Evolutionary conservation across 2,329 filamentous ascomycete species (phyloP).

Genomic region (Fusarium begoniae): DNA sequence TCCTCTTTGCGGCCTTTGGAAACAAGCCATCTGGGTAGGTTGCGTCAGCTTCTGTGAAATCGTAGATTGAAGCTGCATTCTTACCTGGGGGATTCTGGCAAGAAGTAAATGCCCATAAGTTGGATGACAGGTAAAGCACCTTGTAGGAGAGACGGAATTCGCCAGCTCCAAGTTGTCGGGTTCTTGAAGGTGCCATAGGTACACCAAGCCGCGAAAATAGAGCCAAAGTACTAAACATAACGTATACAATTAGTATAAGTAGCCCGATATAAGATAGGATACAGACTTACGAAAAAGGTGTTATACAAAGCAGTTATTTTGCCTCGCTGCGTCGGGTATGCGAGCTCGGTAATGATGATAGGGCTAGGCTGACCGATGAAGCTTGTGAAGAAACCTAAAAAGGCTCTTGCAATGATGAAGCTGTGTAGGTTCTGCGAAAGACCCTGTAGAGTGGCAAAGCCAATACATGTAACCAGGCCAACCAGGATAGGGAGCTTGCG

Average conservation of each 20-base stretch:
- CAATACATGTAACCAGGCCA: constrained; percentile 46
- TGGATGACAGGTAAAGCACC: constrained; percentile 34
- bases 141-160: constrained; percentile 40
- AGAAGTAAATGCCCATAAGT: constrained; percentile 33
- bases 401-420: constrained; percentile 45
- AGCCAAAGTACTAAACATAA: constrained; percentile 35
- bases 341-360: constrained; percentile 47
- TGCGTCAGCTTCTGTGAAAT: fast-evolving
- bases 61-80: fast-evolving
- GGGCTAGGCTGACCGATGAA: constrained; percentile 46
- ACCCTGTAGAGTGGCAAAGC: constrained; percentile 46
- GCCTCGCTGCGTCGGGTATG: constrained; percentile 47
- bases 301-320: constrained; percentile 47
- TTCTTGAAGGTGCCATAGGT: constrained; percentile 41
- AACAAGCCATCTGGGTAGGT: constrained; percentile 36
- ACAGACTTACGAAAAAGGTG: constrained; percentile 40
- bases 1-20: constrained; percentile 46
- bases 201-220: constrained; percentile 42
- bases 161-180: constrained; percentile 35
- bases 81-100: constrained; percentile 41
- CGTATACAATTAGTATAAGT: fast-evolving
- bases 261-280: fast-evolving
- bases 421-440: constrained; percentile 36
- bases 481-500: constrained; percentile 49
- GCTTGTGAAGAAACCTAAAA: constrained; percentile 45